Conservation (phyloP, 805 yeast species). For the Candida insectalens region DNA sequence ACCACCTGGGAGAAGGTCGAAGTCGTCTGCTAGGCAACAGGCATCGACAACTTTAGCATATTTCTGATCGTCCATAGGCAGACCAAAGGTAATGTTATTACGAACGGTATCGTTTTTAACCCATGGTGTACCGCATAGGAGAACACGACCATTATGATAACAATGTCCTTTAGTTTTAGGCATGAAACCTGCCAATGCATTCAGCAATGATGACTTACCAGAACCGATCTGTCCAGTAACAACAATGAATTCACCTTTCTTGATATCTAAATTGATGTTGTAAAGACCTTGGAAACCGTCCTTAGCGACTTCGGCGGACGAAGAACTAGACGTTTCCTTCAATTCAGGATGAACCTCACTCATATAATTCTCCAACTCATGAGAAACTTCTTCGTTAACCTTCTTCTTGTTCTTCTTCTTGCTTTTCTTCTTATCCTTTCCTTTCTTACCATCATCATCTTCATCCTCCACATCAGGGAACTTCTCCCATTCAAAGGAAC, state of each 20-base stretch:
- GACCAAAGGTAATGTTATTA: slow-evolving; percentile 67
- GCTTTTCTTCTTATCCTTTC: slow-evolving; percentile 1
- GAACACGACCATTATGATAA: slow-evolving; percentile 39
- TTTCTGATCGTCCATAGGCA: slow-evolving; percentile 35
- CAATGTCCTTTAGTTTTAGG: slow-evolving; percentile 41
- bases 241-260: slow-evolving; percentile 61
- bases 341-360: too few relatives aligned
- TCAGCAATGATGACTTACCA: slow-evolving; percentile 67
- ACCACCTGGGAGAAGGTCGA: slow-evolving; percentile 60
- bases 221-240: slow-evolving; percentile 60
- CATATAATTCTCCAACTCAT: neutral
- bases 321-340: neutral
- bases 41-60: slow-evolving; percentile 49
- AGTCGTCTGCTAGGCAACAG: slow-evolving; percentile 60
- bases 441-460: slow-evolving; percentile 2
- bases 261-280: slow-evolving; percentile 42
- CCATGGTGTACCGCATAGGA: slow-evolving; percentile 66
- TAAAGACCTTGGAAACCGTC: slow-evolving; percentile 34
- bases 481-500: slow-evolving; percentile 58
- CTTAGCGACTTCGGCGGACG: neutral
- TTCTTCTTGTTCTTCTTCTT: neutral
- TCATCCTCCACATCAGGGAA: slow-evolving; percentile 25
- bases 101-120: slow-evolving; percentile 70
- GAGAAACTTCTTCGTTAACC: neutral
- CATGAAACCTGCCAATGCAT: slow-evolving; percentile 69